phyloP scores from a whole-genome alignment of 2,329 filamentous ascomycete genomes.

The Alternaria ventricosa region DNA sequence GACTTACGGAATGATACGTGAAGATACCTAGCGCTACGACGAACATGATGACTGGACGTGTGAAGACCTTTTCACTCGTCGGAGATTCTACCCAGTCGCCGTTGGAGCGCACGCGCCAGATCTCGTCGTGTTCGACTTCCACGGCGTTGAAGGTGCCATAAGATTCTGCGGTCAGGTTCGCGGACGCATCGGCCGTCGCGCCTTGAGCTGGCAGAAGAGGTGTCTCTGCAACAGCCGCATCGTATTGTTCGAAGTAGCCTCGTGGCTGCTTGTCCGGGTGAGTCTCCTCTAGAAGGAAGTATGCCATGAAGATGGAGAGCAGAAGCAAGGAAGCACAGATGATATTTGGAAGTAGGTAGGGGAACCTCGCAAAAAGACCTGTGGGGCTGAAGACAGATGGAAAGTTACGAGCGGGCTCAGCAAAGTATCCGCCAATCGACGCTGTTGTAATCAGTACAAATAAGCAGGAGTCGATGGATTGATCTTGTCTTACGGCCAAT shows the following conservation, averaged over 20 bases:
- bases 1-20: conserved; percentile 76
- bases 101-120: conserved; percentile 60
- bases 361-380: conserved; percentile 77
- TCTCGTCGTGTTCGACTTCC: conserved; percentile 60
- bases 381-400: conserved; percentile 71
- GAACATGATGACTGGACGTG: conserved; percentile 72
- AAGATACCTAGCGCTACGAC: conserved; percentile 86
- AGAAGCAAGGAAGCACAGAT: conserved; percentile 79
- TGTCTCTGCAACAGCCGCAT: conserved; percentile 64
- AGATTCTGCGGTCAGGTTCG: conserved; percentile 77
- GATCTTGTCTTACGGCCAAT: conserved; percentile 63
- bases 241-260: conserved; percentile 48
- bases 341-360: conserved; percentile 88
- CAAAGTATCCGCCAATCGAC: conserved; percentile 85
- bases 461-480: background rate
- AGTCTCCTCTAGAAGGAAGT: conserved; percentile 83
- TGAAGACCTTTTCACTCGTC: conserved; percentile 59
- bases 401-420: conserved; percentile 76
- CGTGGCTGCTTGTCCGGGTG: conserved; percentile 79
- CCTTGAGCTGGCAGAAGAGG: conserved; percentile 78
- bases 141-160: conserved; percentile 75
- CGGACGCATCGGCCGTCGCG: conserved; percentile 72
- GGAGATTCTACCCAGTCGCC: conserved; percentile 50
- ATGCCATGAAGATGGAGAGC: conserved; percentile 80
- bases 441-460: conserved; percentile 50